phyloP scores from a whole-genome alignment of 2,329 filamentous ascomycete genomes.

The Endocalyx cinctus region DNA sequence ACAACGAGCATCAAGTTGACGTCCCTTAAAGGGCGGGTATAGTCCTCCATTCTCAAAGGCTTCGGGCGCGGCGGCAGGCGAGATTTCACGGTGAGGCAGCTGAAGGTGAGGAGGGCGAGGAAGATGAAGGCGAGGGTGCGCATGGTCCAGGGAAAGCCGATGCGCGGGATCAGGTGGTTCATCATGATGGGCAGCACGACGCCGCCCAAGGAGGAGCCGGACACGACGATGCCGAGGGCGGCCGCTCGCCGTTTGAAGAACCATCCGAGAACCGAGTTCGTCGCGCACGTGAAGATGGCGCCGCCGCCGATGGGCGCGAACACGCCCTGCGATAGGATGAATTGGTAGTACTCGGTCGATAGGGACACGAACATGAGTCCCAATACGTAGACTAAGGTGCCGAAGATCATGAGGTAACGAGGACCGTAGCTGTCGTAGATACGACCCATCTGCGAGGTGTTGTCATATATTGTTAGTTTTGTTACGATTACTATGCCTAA shows the following conservation, averaged over 20 bases:
- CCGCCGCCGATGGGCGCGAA: slow-evolving; percentile 28
- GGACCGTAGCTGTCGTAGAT: slow-evolving; percentile 59
- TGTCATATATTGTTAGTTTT: slow-evolving; percentile 1
- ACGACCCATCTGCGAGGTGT: slow-evolving; percentile 35
- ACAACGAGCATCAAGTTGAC: slow-evolving; percentile 38
- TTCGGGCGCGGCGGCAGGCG: slow-evolving; percentile 29
- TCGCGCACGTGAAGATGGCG: slow-evolving; percentile 31
- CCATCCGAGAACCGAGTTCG: slow-evolving; percentile 37
- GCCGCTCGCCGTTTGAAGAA: slow-evolving; percentile 42
- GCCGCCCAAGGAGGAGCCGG: slow-evolving; percentile 47
- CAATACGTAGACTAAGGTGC: slow-evolving; percentile 50
- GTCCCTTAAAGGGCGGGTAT: slow-evolving; percentile 42
- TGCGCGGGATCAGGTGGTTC: slow-evolving; percentile 44
- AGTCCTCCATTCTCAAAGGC: slow-evolving; percentile 42
- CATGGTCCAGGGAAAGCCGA: slow-evolving; percentile 38
- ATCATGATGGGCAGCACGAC: slow-evolving; percentile 54
- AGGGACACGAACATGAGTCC: slow-evolving; percentile 59
- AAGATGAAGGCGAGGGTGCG: slow-evolving; percentile 33
- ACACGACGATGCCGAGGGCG: slow-evolving; percentile 43
- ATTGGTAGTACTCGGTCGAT: slow-evolving; percentile 33
- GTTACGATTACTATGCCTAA: neutral
- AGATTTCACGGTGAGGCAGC: slow-evolving; percentile 28
- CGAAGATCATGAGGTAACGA: slow-evolving; percentile 42
- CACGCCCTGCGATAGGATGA: slow-evolving; percentile 34
- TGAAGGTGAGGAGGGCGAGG: slow-evolving; percentile 26